A percentile compares a stretch with the other conserved stretches of the same genome.
Conservation (phyloP, 2,329 filamentous ascomycete species). For the Clarireedia homoeocarpa region DNA sequence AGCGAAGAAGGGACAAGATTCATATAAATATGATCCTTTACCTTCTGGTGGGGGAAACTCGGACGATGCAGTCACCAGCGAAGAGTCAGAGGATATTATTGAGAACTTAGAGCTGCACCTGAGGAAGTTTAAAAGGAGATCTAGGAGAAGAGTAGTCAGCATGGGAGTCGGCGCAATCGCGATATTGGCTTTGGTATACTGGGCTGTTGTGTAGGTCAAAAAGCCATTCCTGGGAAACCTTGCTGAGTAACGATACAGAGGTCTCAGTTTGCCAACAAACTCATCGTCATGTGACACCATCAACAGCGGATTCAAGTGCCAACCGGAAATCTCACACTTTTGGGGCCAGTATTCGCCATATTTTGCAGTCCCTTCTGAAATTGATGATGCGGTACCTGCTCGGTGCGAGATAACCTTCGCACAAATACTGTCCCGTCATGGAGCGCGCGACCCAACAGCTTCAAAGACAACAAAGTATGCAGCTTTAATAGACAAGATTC, state of each 20-base stretch:
- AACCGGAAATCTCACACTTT: constrained; percentile 26
- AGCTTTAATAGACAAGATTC: constrained; percentile 56
- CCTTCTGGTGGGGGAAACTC: constrained; percentile 1
- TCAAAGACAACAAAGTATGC: constrained; percentile 59
- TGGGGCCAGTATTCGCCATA: constrained; percentile 90
- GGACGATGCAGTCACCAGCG: constrained; percentile 9
- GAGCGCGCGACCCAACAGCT: constrained; percentile 70
- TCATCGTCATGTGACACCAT: constrained; percentile 25
- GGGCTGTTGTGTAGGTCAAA: constrained; percentile 18
- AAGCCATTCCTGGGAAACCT: not conserved
- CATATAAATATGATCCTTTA: constrained; percentile 21
- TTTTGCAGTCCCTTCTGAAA: constrained; percentile 64
- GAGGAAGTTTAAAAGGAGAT: constrained; percentile 15
- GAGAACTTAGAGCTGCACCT: constrained; percentile 15
- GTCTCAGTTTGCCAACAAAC: constrained; percentile 6
- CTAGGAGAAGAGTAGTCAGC: constrained; percentile 12
- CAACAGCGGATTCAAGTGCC: constrained; percentile 26
- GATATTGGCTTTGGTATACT: constrained; percentile 18
- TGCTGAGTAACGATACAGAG: constrained; percentile 14
- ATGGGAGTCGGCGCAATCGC: constrained; percentile 14
- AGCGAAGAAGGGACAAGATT: not conserved
- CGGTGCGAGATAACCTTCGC: constrained; percentile 73
- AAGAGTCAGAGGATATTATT: constrained; percentile 8
- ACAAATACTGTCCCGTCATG: constrained; percentile 76
- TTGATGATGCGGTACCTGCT: constrained; percentile 50